phyloP scores from a whole-genome alignment of 345 rosid species.

The Rhodamnia argentea region DNA sequence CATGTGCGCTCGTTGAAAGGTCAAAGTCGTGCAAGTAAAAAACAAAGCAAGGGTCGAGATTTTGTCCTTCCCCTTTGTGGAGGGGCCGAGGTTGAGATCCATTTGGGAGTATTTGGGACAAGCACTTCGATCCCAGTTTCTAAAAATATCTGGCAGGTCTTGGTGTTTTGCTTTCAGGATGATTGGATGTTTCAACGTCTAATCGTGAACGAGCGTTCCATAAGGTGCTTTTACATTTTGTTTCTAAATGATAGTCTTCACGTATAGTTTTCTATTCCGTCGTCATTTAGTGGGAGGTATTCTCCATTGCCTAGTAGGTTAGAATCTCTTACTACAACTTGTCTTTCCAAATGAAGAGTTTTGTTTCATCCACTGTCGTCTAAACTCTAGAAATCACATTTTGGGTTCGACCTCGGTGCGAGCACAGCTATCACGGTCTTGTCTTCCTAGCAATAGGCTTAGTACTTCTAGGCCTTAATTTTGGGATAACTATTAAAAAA shows the following conservation, averaged over 20 bases:
- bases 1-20: not conserved
- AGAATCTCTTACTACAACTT: not conserved
- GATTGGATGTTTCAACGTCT: not conserved
- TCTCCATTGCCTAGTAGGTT: not conserved
- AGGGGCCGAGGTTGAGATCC: too few relatives aligned
- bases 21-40: not conserved
- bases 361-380: not conserved
- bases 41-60: not conserved
- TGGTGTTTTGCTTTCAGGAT: not conserved
- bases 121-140: not conserved
- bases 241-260: not conserved
- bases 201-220: not conserved
- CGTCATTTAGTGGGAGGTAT: not conserved
- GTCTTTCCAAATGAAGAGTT: not conserved
- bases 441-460: not conserved
- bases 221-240: not conserved
- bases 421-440: not conserved
- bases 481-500: too few relatives aligned
- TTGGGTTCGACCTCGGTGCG: not conserved
- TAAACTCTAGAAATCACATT: too few relatives aligned
- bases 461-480: too few relatives aligned
- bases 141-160: not conserved
- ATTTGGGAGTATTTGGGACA: not conserved
- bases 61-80: not conserved
- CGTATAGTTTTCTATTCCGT: not conserved